phyloP scores from a whole-genome alignment of 192 early-diverging fungal genomes.

The Endogone sp. region DNA sequence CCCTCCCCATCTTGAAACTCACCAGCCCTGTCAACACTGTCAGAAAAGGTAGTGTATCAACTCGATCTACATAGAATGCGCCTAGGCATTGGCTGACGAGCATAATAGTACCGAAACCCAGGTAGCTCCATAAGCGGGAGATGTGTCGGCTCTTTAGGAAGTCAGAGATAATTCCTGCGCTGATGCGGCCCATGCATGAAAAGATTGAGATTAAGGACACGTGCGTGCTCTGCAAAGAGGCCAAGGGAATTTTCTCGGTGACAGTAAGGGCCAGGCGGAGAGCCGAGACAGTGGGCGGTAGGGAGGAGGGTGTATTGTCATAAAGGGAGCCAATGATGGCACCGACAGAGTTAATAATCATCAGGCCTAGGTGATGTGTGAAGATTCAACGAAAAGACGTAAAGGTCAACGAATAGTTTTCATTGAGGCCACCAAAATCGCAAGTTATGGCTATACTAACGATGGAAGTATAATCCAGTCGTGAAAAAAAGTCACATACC shows the following conservation, averaged over 20 bases:
- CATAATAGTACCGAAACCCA: conserved; percentile 27
- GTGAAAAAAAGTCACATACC: not conserved
- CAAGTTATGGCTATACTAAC: too few relatives aligned
- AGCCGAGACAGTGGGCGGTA: conserved; percentile 21
- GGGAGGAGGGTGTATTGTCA: conserved; percentile 4
- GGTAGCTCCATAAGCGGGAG: conserved; percentile 26
- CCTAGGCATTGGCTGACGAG: conserved; percentile 31
- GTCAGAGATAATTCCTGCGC: conserved; percentile 36
- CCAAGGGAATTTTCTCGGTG: conserved; percentile 16
- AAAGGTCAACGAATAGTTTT: too few relatives aligned
- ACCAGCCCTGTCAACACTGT: conserved; percentile 9
- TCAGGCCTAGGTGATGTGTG: conserved; percentile 29
- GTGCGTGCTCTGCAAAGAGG: conserved; percentile 32
- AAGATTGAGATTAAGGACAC: conserved; percentile 38
- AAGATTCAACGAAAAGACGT: too few relatives aligned
- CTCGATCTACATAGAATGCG: not conserved
- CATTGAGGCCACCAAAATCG: too few relatives aligned
- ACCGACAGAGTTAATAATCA: conserved; percentile 42
- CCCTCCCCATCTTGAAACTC: conserved; percentile 18
- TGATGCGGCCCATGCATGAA: conserved; percentile 37
- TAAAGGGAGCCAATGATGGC: conserved; percentile 35
- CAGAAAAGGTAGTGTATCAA: not conserved
- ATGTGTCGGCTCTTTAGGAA: conserved; percentile 21
- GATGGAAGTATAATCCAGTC: too few relatives aligned
- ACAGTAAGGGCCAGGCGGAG: conserved; percentile 25